Conservation (phyloP, 129 eudicot species). For the Erigeron canadensis region DNA sequence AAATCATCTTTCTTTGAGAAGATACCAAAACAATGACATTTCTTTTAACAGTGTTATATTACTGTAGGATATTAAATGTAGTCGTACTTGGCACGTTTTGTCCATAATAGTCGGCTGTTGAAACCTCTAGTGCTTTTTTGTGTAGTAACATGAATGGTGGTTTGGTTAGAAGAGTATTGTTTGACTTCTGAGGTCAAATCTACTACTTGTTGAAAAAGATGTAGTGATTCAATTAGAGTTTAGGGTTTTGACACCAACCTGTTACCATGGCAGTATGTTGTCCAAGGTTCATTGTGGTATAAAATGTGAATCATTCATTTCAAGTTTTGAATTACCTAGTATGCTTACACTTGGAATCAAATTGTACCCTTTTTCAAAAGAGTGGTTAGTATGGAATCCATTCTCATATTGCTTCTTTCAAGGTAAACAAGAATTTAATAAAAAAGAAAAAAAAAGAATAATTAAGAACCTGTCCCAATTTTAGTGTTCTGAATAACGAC, state of each 20-base stretch:
- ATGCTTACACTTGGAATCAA: conserved; percentile 2
- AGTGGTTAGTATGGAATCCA: background rate
- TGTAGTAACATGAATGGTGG: background rate
- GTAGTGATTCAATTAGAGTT: conserved; percentile 7
- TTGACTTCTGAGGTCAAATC: conserved; percentile 4
- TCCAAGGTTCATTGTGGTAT: conserved; percentile 4
- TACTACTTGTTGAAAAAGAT: background rate
- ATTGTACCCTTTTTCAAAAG: background rate
- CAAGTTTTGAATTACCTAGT: background rate
- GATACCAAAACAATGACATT: background rate
- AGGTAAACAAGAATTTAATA: background rate
- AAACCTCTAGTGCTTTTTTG: conserved; percentile 11
- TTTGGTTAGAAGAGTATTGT: background rate
- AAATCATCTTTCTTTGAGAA: background rate
- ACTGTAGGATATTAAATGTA: background rate
- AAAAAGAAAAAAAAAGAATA: background rate
- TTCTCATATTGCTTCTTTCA: conserved; percentile 8
- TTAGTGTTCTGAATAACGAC: conserved; percentile 67
- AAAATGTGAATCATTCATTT: background rate
- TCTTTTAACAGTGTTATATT: background rate
- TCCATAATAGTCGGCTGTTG: background rate
- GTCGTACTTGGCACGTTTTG: background rate
- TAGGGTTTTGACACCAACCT: background rate
- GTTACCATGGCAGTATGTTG: conserved; percentile 2
- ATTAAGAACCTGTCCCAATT: conserved; percentile 77